Conservation (phyloP, 768 basidiomycete genomes). For the Macrolepiota fuliginosa region DNA sequence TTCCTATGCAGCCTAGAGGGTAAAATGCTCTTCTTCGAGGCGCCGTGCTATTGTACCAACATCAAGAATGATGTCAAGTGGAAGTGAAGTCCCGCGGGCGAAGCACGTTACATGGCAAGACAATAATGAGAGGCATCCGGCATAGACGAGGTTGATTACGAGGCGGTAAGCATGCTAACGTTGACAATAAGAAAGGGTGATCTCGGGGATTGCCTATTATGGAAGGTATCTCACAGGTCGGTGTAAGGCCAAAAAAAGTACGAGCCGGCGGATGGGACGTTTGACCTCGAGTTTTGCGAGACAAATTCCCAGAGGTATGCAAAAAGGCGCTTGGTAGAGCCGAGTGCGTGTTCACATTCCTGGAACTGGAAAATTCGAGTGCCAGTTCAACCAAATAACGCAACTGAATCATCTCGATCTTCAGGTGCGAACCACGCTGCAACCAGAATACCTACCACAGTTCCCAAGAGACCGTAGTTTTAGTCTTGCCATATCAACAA, state of each 20-base stretch:
- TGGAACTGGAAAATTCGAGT: too few relatives aligned
- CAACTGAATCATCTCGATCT: too few relatives aligned
- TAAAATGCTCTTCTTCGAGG: not conserved
- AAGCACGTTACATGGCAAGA: not conserved
- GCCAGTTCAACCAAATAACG: too few relatives aligned
- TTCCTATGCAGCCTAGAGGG: not conserved
- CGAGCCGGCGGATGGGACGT: not conserved
- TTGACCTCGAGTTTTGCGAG: not conserved
- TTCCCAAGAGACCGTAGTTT: not conserved
- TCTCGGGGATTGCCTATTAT: not conserved
- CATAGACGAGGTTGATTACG: not conserved
- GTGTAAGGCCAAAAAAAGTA: not conserved
- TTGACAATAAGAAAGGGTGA: not conserved
- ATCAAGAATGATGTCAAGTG: not conserved
- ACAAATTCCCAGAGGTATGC: not conserved
- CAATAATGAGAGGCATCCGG: not conserved
- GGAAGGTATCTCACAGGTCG: not conserved
- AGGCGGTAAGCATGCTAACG: not conserved
- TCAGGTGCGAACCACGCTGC: too few relatives aligned
- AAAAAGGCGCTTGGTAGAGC: not conserved
- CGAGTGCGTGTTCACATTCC: too few relatives aligned
- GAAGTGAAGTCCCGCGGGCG: not conserved
- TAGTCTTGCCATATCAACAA: too few relatives aligned
- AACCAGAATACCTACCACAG: not conserved
- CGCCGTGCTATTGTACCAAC: not conserved